Conservation (phyloP, 805 yeast genomes). For the Saccharomycopsis fermentans region DNA sequence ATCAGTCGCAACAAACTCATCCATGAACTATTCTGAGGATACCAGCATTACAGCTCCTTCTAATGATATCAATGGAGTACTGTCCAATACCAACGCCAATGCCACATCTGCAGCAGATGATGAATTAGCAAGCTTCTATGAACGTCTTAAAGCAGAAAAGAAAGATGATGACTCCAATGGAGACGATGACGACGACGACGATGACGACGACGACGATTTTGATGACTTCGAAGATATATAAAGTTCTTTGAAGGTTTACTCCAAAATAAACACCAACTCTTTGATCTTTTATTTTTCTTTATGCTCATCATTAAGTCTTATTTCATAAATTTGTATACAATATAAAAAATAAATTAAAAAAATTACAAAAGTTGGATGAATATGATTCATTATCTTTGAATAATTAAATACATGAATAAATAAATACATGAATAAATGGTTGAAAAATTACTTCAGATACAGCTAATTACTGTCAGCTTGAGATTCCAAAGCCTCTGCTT, state of each 20-base stretch:
- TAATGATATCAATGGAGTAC: background rate
- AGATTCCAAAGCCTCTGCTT: slow-evolving; percentile 21
- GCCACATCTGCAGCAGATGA: slow-evolving; percentile 24
- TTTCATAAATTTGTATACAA: too few species aligned
- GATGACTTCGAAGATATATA: slow-evolving; percentile 25
- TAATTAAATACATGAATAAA: too few species aligned
- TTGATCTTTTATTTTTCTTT: too few species aligned
- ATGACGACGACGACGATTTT: slow-evolving; percentile 34
- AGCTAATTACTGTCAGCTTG: slow-evolving; percentile 6
- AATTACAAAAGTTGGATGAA: too few species aligned
- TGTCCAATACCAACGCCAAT: slow-evolving; percentile 1
- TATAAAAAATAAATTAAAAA: too few species aligned
- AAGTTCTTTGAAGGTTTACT: slow-evolving; percentile 18
- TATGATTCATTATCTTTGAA: too few species aligned
- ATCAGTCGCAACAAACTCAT: background rate
- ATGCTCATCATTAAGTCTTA: too few species aligned
- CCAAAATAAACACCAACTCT: background rate
- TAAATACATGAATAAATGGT: background rate
- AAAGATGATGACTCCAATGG: slow-evolving; percentile 52
- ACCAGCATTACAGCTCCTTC: slow-evolving; percentile 1
- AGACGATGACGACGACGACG: slow-evolving; percentile 40
- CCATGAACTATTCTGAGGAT: background rate
- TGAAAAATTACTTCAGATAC: background rate
- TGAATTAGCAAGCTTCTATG: slow-evolving; percentile 66
- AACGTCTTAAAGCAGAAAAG: slow-evolving; percentile 62